Conservation (phyloP, 495 filamentous ascomycete species). For the Astrothelium subdiscretum region DNA sequence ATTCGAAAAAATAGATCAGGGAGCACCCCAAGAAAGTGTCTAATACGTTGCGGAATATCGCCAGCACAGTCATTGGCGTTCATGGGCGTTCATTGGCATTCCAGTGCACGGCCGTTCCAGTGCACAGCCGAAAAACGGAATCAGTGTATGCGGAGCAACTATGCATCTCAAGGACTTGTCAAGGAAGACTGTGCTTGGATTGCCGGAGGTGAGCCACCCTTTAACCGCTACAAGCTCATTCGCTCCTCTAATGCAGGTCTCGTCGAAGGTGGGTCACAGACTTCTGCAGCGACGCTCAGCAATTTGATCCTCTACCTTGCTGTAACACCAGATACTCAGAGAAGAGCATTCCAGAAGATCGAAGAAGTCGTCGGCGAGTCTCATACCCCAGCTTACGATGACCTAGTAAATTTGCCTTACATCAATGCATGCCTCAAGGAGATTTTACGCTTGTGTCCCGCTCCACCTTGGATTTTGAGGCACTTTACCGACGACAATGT, state of each 20-base stretch:
- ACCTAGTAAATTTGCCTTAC: slow-evolving; percentile 14
- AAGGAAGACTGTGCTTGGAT: slow-evolving; percentile 20
- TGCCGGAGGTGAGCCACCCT: slow-evolving; percentile 11
- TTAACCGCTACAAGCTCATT: background rate
- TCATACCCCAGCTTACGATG: slow-evolving; percentile 19
- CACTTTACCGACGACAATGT: slow-evolving; percentile 9
- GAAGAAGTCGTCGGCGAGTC: slow-evolving; percentile 19
- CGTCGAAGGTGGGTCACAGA: slow-evolving; percentile 26
- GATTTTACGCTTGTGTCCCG: slow-evolving; percentile 8
- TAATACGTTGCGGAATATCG: too few relatives aligned
- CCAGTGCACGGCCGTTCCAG: too few relatives aligned
- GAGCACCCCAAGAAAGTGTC: too few relatives aligned
- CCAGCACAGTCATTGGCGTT: too few relatives aligned
- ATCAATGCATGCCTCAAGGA: slow-evolving; percentile 11
- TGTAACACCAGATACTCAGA: slow-evolving; percentile 13
- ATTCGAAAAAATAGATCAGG: too few relatives aligned
- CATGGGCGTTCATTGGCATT: too few relatives aligned
- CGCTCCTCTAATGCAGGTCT: slow-evolving; percentile 5
- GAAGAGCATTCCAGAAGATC: slow-evolving; percentile 22
- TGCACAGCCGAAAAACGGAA: too few relatives aligned
- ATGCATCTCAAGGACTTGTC: slow-evolving; percentile 16
- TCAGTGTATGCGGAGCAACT: slow-evolving; percentile 18
- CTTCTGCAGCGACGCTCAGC: slow-evolving; percentile 20
- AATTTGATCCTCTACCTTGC: slow-evolving; percentile 22
- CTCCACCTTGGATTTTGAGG: background rate